Percentiles rank a stretch among this genome's conserved stretches.
Evolutionary conservation across 495 filamentous ascomycete species (phyloP).

Genomic region (Cercophora samala): DNA sequence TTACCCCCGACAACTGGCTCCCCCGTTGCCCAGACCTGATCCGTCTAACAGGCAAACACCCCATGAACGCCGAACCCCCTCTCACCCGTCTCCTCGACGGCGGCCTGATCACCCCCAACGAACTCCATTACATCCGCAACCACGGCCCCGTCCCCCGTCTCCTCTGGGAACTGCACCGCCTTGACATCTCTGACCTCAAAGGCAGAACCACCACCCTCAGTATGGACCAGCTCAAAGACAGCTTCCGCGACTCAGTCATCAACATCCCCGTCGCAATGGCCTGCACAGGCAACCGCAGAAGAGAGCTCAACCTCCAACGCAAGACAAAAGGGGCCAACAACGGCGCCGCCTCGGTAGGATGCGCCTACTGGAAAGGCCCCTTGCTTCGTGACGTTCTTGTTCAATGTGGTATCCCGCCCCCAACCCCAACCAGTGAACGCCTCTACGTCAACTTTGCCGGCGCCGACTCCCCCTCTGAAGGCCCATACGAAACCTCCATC

Average conservation of each 20-base stretch:
- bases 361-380: conserved; percentile 22
- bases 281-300: conserved; percentile 22
- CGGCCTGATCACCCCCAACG: conserved; percentile 23
- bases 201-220: conserved; percentile 11
- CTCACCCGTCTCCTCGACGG: conserved; percentile 10
- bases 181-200: conserved; percentile 12
- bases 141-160: conserved; percentile 22
- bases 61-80: conserved; percentile 19
- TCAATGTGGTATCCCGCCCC: conserved; percentile 8
- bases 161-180: conserved; percentile 23
- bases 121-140: conserved; percentile 20
- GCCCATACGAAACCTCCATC: conserved; percentile 17
- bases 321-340: conserved; percentile 24
- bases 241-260: conserved; percentile 14
- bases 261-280: conserved; percentile 24
- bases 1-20: conserved; percentile 24
- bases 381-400: conserved; percentile 14
- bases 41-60: conserved; percentile 19
- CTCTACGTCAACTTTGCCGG: conserved; percentile 19
- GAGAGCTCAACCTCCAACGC: conserved; percentile 21
- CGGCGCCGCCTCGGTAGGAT: conserved; percentile 17
- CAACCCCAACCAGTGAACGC: neutral
- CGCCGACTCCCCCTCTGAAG: conserved; percentile 15
- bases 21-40: conserved; percentile 16
- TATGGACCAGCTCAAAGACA: conserved; percentile 19